Evolutionary conservation across 1,284 basidiomycete genomes (phyloP).

Genomic region (Boletus subluridellus): DNA sequence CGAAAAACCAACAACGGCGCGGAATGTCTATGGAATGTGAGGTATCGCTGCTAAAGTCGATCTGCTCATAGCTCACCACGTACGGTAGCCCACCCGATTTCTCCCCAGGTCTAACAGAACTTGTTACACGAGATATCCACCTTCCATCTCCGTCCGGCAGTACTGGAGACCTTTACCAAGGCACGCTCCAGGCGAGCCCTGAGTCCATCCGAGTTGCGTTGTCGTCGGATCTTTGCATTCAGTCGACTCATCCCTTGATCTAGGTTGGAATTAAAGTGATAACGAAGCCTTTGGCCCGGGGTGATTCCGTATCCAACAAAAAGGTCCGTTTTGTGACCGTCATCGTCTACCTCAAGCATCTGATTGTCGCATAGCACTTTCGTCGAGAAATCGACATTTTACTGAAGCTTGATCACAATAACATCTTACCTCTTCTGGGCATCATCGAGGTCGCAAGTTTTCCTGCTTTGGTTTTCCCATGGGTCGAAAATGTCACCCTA

Average conservation of each 20-base stretch:
- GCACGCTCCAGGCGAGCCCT: neutral
- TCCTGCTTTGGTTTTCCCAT: constrained; percentile 7
- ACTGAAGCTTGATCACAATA: constrained; percentile 5
- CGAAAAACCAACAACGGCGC: neutral
- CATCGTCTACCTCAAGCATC: neutral
- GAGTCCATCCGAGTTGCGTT: neutral
- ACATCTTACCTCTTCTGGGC: constrained; percentile 8
- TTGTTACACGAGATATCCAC: neutral
- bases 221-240: neutral
- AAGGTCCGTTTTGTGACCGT: neutral
- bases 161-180: neutral
- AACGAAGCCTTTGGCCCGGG: too few relatives aligned
- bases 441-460: neutral
- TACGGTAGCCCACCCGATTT: neutral
- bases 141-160: neutral
- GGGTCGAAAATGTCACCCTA: constrained; percentile 1
- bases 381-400: neutral
- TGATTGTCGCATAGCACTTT: neutral
- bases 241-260: neutral
- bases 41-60: neutral
- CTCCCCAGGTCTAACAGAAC: neutral
- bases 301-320: neutral
- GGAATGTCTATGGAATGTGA: neutral
- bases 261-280: neutral
- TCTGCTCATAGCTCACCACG: neutral